Percentiles rank a stretch among this genome's conserved stretches.
Conservation (phyloP, 768 basidiomycete genomes). For the Xerocomellus intermedius region DNA sequence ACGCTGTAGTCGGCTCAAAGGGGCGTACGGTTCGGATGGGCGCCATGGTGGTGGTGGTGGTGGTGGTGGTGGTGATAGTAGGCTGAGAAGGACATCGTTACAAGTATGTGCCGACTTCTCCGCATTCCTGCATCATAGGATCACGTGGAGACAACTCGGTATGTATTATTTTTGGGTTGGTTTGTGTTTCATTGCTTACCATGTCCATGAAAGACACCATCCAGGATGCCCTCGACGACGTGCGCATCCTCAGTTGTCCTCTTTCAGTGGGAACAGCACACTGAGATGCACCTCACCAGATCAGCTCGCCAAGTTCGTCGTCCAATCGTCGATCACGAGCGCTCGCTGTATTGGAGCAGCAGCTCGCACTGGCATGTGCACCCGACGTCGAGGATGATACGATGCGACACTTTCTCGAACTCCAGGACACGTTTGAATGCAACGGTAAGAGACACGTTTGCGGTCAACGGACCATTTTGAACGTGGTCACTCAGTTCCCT, state of each 20-base stretch:
- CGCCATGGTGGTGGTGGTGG: conserved; percentile 46
- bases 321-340: conserved; percentile 51
- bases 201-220: conserved; percentile 45
- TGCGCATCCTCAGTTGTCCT: conserved; percentile 33
- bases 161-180: conserved; percentile 1
- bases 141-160: conserved; percentile 34
- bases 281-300: conserved; percentile 40
- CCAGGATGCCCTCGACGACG: conserved; percentile 67
- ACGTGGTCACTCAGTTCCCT: conserved; percentile 52
- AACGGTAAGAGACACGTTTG: conserved; percentile 53
- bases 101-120: too few species aligned
- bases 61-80: conserved; percentile 11
- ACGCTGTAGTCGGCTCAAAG: background rate
- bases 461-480: conserved; percentile 3
- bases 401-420: conserved; percentile 53
- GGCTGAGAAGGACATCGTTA: background rate
- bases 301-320: conserved; percentile 61
- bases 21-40: conserved; percentile 55
- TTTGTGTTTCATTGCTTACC: background rate
- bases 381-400: conserved; percentile 42
- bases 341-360: conserved; percentile 53
- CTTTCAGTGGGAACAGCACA: background rate
- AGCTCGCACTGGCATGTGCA: conserved; percentile 51
- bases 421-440: conserved; percentile 82
- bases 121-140: background rate